phyloP scores from a whole-genome alignment of 2,329 filamentous ascomycete species.

The Leptographium lundbergii region DNA sequence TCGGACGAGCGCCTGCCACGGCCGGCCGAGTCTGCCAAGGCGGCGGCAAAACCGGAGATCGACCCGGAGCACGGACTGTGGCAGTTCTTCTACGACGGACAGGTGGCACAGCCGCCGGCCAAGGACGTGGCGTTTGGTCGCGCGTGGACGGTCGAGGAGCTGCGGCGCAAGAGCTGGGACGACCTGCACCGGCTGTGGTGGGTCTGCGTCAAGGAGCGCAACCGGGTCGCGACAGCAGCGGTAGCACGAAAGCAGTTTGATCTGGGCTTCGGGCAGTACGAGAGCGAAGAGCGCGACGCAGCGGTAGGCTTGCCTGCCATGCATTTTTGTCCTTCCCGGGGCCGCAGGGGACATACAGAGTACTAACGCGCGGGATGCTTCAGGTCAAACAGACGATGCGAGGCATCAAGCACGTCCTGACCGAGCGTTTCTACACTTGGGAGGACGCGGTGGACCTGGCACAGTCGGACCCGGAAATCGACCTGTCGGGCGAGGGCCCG shows the following conservation, averaged over 20 bases:
- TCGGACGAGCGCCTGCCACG: slow-evolving; percentile 59
- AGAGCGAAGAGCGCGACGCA: slow-evolving; percentile 49
- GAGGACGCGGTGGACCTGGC: slow-evolving; percentile 59
- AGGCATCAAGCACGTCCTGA: slow-evolving; percentile 71
- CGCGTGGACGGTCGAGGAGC: slow-evolving; percentile 72
- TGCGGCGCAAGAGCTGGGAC: slow-evolving; percentile 84
- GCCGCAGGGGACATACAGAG: not conserved
- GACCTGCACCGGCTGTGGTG: slow-evolving; percentile 90
- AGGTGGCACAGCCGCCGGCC: slow-evolving; percentile 55
- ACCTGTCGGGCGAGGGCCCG: slow-evolving; percentile 37
- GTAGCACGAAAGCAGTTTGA: slow-evolving; percentile 55
- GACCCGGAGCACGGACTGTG: slow-evolving; percentile 77
- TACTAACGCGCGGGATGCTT: not conserved
- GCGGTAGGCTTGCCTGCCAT: slow-evolving; percentile 41
- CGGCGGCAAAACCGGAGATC: slow-evolving; percentile 42
- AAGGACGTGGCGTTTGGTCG: slow-evolving; percentile 64
- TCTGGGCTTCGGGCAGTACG: slow-evolving; percentile 60
- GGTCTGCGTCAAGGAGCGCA: slow-evolving; percentile 83
- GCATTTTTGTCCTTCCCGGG: not conserved
- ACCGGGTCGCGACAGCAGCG: slow-evolving; percentile 69
- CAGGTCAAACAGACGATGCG: slow-evolving; percentile 69
- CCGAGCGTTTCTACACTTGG: slow-evolving; percentile 83
- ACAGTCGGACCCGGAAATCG: slow-evolving; percentile 52
- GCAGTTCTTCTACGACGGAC: slow-evolving; percentile 72
- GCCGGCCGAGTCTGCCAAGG: slow-evolving; percentile 36